Conservation (phyloP, 2,329 filamentous ascomycete genomes). For the Podosphaera leucotricha region DNA sequence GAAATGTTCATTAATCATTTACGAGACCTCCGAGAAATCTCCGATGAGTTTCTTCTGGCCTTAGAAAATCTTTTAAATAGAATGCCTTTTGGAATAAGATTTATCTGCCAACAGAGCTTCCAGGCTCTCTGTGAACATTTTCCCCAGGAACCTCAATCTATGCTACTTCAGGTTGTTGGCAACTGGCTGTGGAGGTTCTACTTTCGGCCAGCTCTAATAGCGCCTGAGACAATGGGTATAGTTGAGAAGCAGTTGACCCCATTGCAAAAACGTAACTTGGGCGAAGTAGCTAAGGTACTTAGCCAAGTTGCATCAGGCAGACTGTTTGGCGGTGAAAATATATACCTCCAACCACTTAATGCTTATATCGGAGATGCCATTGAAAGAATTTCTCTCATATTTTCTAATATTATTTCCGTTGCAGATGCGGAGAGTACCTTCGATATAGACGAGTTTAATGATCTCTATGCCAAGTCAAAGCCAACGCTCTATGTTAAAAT, state of each 20-base stretch:
- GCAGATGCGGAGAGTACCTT: slow-evolving; percentile 77
- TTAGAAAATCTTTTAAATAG: slow-evolving; percentile 64
- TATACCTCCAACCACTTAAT: slow-evolving; percentile 88
- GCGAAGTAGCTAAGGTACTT: slow-evolving; percentile 77
- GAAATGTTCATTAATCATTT: slow-evolving; percentile 85
- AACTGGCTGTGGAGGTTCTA: slow-evolving; percentile 93
- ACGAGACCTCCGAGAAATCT: slow-evolving; percentile 81
- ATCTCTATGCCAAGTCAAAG: slow-evolving; percentile 87
- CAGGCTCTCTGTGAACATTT: slow-evolving; percentile 57
- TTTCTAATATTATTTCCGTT: slow-evolving; percentile 56
- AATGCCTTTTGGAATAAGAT: slow-evolving; percentile 85
- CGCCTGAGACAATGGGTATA: slow-evolving; percentile 81
- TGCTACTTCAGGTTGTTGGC: slow-evolving; percentile 60
- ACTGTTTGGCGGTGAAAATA: slow-evolving; percentile 79
- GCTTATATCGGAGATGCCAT: slow-evolving; percentile 73
- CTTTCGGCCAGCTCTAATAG: slow-evolving; percentile 66
- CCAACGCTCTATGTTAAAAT: slow-evolving; percentile 99
- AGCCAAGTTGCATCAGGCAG: slow-evolving; percentile 72
- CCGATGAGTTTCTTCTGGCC: slow-evolving; percentile 64
- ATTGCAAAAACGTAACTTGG: slow-evolving; percentile 76
- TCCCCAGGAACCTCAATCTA: slow-evolving; percentile 51
- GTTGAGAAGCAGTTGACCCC: slow-evolving; percentile 75
- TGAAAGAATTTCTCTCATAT: slow-evolving; percentile 52
- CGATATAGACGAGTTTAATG: slow-evolving; percentile 97
- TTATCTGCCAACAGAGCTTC: slow-evolving; percentile 67